Percentiles rank a stretch among this genome's conserved stretches.
phyloP scores from a whole-genome alignment of 352 stramenopile species.

The Aphanomyces astaci region DNA sequence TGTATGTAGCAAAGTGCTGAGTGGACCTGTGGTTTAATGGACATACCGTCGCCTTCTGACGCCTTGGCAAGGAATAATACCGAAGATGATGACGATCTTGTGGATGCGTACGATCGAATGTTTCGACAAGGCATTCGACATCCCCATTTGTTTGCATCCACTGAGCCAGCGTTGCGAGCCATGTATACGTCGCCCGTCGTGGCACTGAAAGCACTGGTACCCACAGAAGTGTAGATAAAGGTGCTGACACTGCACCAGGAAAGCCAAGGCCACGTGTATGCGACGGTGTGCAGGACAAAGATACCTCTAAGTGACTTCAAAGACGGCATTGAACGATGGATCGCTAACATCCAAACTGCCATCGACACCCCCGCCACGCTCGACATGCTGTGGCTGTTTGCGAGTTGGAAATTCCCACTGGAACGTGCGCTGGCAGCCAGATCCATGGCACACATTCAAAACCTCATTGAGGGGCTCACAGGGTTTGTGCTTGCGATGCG shows the following conservation, averaged over 20 bases:
- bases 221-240: not conserved
- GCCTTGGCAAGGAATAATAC: too few species aligned
- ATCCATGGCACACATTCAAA: not conserved
- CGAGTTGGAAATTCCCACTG: not conserved
- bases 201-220: not conserved
- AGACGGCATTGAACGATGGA: not conserved
- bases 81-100: not conserved
- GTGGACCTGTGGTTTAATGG: not conserved
- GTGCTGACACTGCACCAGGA: not conserved
- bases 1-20: not conserved
- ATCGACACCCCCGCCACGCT: not conserved
- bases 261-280: not conserved
- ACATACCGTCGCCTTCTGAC: not conserved
- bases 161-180: not conserved
- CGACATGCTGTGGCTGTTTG: not conserved
- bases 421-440: not conserved
- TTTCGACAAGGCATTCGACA: not conserved
- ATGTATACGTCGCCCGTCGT: not conserved
- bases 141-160: not conserved
- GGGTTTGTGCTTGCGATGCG: not conserved
- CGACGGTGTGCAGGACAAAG: not conserved
- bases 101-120: not conserved
- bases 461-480: not conserved
- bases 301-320: not conserved
- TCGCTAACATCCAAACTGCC: not conserved